Evolutionary conservation across 495 filamentous ascomycete genomes (phyloP), one percentile per base, ranked within the genome.

Genomic region (Pyrenopolyporus hunteri): DNA sequence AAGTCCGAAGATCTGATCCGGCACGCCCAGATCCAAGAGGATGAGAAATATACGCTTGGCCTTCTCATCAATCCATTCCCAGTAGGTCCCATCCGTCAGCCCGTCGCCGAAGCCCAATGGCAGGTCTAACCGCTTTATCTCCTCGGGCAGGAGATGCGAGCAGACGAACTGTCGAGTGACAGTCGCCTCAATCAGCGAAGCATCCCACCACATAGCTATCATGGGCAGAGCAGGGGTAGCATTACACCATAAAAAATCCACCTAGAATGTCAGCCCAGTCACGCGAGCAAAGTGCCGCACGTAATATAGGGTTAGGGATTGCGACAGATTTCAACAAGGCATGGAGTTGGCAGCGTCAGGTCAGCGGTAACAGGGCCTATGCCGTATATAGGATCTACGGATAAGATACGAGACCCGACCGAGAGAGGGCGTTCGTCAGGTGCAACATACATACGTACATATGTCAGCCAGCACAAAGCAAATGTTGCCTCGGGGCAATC

Each of bases 41-140:
- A 92, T 89, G 26, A 98, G 80, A 63, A 96, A 98, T 48, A 96
- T 82, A 51, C 86, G 83, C 60, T 83, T 88, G 3, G 90, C 87
- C 64, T 87, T 89, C 57, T 88, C 76, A 45, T 95, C 78, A 56
- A 98, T 95, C 89, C 90, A 95, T 63, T 97, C 93, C 73, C 91
- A 86, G 68, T 97, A 98, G 1, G 91, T 95, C 61, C 91, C 87
- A 66, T 91, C 90, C 1, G 92, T 97, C 61, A 97, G 73, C 9
- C 88, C 90, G 67, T 93, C 91, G n/a, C 91, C 92, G 74, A 94
- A 96, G 13, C 82, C 82, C 29, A 93, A 74, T 0, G 86, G 85
- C 39, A 81, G 78, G 67, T 94, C 86, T 11, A 97, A 78, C 20
- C 81, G 80, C 25, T 82, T 73, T 54, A 87, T 80, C 70, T 88